Base-by-base conservation (phyloP, 169 alveolate species). In the Babesia bovis region DNA sequence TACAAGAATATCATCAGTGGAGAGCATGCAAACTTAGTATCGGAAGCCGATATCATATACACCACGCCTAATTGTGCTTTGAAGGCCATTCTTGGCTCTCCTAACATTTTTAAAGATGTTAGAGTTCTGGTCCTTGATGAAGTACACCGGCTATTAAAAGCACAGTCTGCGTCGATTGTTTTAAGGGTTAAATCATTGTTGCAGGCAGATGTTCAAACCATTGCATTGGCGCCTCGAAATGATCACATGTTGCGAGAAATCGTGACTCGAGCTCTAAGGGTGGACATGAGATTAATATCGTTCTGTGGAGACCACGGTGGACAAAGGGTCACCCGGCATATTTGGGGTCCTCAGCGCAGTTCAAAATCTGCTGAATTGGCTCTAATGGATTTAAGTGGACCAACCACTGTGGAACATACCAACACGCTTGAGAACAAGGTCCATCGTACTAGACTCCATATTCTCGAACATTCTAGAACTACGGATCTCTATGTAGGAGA, bases 291-390 rank as follows among this genome's bases (percentile, higher is more conserved):
- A 66, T 41, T 78, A 7, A 78, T 78, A 15, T 78, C 87, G 35
- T 78, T 57, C 76, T 40, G 66, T 50, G 61, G 73, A 15, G 78
- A 75, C 9, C 38, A 60, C 38, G 74, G 68, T 49, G 44, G 45
- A 0, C 45, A 38, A 38, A 15, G 42, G 17, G 59, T 78, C 53
- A 61, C 78, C 10, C 72, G 57, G 32, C 87, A 78, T 23, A 45
- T 78, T n/a, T 65, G 67, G 47, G 87, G 87, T 32, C 87, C 87
- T 10, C 76, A 65, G 21, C 63, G 87, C 32, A 68, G 74, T 30
- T 23, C 66, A 10, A 15, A 3, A n/a, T 55, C 52, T 36, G 42
- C 41, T 9, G 23, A 12, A 30, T 3, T 52, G 3, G n/a, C 30
- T 0, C 25, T 25, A 12, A 25, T n/a, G 9, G 26, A 67, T 40